Base-by-base conservation (phyloP, 129 eudicot genomes). In the Calendula officinalis region DNA sequence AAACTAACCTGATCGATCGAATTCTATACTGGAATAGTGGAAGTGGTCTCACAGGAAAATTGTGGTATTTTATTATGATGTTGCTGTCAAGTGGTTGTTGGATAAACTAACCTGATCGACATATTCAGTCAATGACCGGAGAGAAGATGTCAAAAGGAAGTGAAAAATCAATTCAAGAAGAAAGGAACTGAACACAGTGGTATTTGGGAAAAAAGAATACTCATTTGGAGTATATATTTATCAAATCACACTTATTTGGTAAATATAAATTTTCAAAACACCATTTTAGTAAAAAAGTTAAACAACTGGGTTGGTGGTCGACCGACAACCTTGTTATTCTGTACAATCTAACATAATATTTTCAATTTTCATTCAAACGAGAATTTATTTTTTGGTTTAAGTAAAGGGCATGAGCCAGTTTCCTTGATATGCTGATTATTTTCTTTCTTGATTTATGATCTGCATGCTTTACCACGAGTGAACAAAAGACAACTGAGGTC, bases 401-500 rank as follows among this genome's bases (percentile, higher is more conserved):
- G 75, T 62, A 86, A 77, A 47, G 97, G 95, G 80, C 97, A 90
- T 15, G 69, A 62, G 42, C 27, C 56, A 11, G 57, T 38, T 67
- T 70, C 81, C 75, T 61, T 79, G 54, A 69, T 79, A 49, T 64
- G 73, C 60, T 54, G 77, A 13, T 64, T 70, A 40, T 73, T 64
- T 45, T 57, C 74, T 74, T 78, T 80, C 59, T 50, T 72, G 39
- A 82, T 66, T 79, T 95, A 90, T 66, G 35, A 39, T 67, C 73
- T 54, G 78, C 95, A 86, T 43, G 55, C 80, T 83, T 90, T 90
- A 67, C 97, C 97, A 74, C 86, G 97, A 47, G 89, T 90, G 69
- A 78, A 90, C 64, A 90, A 67, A 45, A 90, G 97, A 73, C 97
- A 90, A 70, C 86, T 90, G 49, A 90, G 76, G 69, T 90, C 97